Base-by-base conservation (phyloP, 1,284 basidiomycete species). In the Cutaneotrichosporon curvatum region DNA sequence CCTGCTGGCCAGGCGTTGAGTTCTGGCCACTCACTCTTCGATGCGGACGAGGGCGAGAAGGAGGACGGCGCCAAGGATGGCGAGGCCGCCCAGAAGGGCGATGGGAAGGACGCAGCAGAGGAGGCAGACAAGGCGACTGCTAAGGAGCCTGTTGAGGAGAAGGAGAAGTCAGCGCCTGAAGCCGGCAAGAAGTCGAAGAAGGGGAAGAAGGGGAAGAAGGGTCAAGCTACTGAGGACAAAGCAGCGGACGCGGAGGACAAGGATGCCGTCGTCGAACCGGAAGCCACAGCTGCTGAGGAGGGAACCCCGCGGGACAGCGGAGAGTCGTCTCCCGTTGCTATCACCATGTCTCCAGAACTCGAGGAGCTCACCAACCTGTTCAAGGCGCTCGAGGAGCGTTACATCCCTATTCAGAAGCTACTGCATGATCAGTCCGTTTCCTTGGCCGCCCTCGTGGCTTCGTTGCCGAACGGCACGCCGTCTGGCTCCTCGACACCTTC, bases 371-470 rank as follows among this genome's bases (percentile, higher is more conserved):
- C 43, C 4, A 45, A 45, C 4, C 42, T 65, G 16, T 67, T 67
- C 47, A 53, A 47, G 6, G 63, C 63, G 6, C 51, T 67, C 15
- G 56, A 54, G 4, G 45, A 43, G 2, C 58, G 60, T 4, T 68
- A 63, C 51, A 33, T 22, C 2, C 61, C 63, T 0, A 45, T 70
- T 0, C 69, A 71, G 43, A 64, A 63, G 40, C 51, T 59, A 0
- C 57, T 72, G 14, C 67, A 68, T 43, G 63, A 65, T 43, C 59
- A 70, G 30, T 58, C 67, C 2, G 48, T 60, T 18, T 63, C 67
- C 0, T 59, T 71, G n/a, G 43, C 60, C 10, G 36, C 52, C 7
- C 55, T 70, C 0, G 62, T 59, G n/a, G 36, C 48, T 9, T 50
- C 58, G 4, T 21, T 58, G 18, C 58, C 59, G 9, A 44, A 53